phyloP scores from a whole-genome alignment of 495 filamentous ascomycete genomes.

The Tuber aestivum region DNA sequence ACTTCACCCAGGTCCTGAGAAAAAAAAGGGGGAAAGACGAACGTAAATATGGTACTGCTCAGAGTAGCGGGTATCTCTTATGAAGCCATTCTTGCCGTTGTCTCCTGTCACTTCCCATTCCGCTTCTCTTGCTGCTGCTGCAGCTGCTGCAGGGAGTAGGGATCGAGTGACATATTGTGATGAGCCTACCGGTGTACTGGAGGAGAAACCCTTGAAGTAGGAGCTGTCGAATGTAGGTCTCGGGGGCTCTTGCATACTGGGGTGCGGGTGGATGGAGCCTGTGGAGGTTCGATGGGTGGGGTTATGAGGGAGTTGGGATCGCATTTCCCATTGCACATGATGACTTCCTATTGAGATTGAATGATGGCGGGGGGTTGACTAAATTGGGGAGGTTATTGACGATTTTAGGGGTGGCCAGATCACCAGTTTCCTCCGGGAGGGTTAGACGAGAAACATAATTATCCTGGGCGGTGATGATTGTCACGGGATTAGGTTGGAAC shows the following conservation, averaged over 20 bases:
- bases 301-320: not conserved
- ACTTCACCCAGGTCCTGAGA: not conserved
- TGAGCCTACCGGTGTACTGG: not conserved
- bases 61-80: constrained; percentile 40
- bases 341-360: not conserved
- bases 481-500: too few relatives aligned
- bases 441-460: too few relatives aligned
- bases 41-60: constrained; percentile 45
- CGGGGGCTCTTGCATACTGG: not conserved
- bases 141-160: not conserved
- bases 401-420: too few relatives aligned
- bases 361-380: not conserved
- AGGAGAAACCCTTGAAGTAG: not conserved
- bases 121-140: not conserved
- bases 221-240: not conserved
- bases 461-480: too few relatives aligned
- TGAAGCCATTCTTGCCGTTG: constrained; percentile 13
- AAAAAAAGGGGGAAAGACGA: constrained; percentile 3
- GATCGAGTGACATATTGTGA: not conserved
- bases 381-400: too few relatives aligned
- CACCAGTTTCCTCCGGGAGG: too few relatives aligned
- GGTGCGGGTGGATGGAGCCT: not conserved
- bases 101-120: constrained; percentile 7
- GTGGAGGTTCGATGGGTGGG: not conserved
- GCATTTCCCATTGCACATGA: not conserved